Evolutionary conservation across 2,329 filamentous ascomycete species (phyloP), one percentile per base, ranked within the genome.

Genomic region (Curvularia verruculosa): DNA sequence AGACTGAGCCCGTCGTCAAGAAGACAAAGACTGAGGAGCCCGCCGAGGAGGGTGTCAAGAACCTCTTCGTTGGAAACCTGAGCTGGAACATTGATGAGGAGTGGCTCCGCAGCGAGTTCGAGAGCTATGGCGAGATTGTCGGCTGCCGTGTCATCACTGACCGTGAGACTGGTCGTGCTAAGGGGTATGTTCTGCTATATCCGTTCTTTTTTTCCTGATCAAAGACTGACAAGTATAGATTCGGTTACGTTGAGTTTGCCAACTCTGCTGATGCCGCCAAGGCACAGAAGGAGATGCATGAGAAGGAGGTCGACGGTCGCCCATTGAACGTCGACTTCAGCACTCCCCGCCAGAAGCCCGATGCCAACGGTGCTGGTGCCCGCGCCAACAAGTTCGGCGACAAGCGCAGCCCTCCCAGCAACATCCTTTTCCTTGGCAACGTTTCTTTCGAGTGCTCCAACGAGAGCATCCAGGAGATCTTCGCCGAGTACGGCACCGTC

Each of bases 401-500:
- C 78, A 83, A 85, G 68, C 82, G 88, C 73, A 93, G 89, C 82
- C 85, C 90, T 61, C 89, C 91, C 75, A 90, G 87, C 75, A 89
- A 93, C 66, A 97, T 93, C 40, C 85, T 97, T 58, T 97, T 95
- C 79, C 87, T 96, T 65, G 93, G 92, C 71, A 97, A 97, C 84
- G 82, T 97, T 66, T 88, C 90, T 49, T 97, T 96, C 80, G 87
- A 91, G 64, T 87, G 88, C 70, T 87, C 89, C 71, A 90, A 96
- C 81, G 89, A 93, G 54, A 80, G 82, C 64, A 84, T 97, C 67
- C 84, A 83, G 61, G 85, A 89, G 68, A 87, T 89, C 76, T 96
- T 96, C 82, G 81, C 82, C 69, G 84, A 89, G 67, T 84, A 88
- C 68, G 86, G 87, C 65, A 84, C 82, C 74, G 86, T 95, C 75